Evolutionary conservation across 192 early-diverging fungal genomes (phyloP), one percentile per base, ranked within the genome.

Genomic region (Lobosporangium transversale): DNA sequence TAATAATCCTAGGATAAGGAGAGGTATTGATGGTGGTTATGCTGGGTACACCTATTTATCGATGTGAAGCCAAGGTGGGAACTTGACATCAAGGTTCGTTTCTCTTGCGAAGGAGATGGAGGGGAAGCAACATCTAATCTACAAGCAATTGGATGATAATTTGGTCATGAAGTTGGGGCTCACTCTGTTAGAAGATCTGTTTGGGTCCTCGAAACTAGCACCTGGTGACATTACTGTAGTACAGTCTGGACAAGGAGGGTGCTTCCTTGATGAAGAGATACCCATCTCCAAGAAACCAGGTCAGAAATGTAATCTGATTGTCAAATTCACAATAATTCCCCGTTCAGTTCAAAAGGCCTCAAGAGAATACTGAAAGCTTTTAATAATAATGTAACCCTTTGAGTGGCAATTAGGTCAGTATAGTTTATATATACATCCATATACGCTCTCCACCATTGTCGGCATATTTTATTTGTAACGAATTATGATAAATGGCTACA

Each of bases 61-160:
- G 80, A 92, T 52, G 79, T 99, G 80, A 96, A 94, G 79, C 90
- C 95, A 14, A 96, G 97, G 2, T 95, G 97, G 95, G 97, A 99
- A 81, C 93, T 94, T 6, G 97, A 96, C 15, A 96, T 96, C 54
- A 99, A 98, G 80, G 87, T 99, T 75, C 90, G 89, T 23, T 99
- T 94, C 82, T 82, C 90, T 5, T 88, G 86, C 10, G 92, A 97
- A 66, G 97, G 97, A 33, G 96, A 97, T 75, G 94, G 93, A 97
- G 70, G 95, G 96, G 71, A 97, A 97, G 73, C 91, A 94, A 9
- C 94, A 99, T 68, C 42, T 86, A 15, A 14, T 84, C 14, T 97
- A 93, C 79, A 96, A 84, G 68, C 91, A 97, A 42, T 89, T 91
- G 18, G 95, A 94, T 29, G 90, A 98, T 69, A 86, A 97, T 78